Conservation (phyloP, 768 basidiomycete species). For the Rhodotorula kratochvilovae region DNA sequence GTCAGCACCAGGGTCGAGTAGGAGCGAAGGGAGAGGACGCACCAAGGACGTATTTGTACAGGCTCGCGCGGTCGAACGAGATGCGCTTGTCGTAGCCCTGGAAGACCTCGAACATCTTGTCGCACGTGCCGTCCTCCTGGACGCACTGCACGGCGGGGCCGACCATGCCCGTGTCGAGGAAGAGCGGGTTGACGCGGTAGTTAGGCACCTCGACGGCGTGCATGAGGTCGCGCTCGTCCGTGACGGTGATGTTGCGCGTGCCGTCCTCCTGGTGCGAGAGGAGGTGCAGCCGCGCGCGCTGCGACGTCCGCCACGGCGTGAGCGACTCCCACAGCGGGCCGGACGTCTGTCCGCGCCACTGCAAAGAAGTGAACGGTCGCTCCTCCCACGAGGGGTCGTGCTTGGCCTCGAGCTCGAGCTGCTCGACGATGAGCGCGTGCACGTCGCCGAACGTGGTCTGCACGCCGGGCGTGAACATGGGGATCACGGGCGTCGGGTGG, state of each 20-base stretch:
- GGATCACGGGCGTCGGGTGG: conserved; percentile 39
- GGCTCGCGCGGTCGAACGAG: conserved; percentile 36
- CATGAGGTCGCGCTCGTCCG: conserved; percentile 33
- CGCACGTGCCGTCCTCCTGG: conserved; percentile 42
- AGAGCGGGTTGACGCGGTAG: conserved; percentile 41
- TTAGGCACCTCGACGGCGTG: conserved; percentile 37
- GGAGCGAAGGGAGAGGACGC: neutral
- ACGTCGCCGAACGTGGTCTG: conserved; percentile 43
- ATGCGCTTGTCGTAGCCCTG: conserved; percentile 41
- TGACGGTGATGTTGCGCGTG: conserved; percentile 33
- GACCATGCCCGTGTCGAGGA: conserved; percentile 44
- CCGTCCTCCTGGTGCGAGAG: conserved; percentile 41
- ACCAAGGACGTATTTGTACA: conserved; percentile 41
- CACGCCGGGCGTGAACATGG: conserved; percentile 43
- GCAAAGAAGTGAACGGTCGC: conserved; percentile 48
- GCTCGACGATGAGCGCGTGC: conserved; percentile 43
- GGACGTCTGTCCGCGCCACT: conserved; percentile 52
- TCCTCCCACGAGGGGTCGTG: conserved; percentile 49
- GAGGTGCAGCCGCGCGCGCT: conserved; percentile 43
- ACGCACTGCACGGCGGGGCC: conserved; percentile 44
- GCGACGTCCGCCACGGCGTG: conserved; percentile 43
- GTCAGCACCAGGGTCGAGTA: neutral
- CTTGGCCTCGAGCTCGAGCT: conserved; percentile 42
- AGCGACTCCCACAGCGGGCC: conserved; percentile 44
- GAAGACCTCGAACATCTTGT: conserved; percentile 39